These are phyloP conservation scores for Astraeus odoratus DNA, from an alignment of 768 basidiomycete genomes.

Conservation along the genomic window DNA sequence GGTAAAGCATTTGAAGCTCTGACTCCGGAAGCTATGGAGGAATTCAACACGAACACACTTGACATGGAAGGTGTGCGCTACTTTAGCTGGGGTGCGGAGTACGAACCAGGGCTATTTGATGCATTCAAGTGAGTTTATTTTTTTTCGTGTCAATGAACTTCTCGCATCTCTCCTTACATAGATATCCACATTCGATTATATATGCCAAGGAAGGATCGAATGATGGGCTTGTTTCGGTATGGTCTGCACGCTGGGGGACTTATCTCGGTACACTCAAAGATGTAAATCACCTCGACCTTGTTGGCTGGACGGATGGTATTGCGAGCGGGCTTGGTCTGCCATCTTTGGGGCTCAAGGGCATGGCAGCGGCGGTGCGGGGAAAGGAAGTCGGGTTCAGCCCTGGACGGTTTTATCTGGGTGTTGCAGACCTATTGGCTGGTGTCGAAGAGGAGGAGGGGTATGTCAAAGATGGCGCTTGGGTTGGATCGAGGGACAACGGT, in stretches of 20 bases:
- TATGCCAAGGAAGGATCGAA: conserved; percentile 86
- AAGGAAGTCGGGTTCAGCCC: conserved; percentile 89
- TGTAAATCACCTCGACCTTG: conserved; percentile 89
- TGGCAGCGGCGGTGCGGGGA: conserved; percentile 84
- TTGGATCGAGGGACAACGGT: conserved; percentile 13
- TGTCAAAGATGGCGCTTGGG: conserved; percentile 17
- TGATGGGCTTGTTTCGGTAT: conserved; percentile 87
- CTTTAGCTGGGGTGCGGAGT: conserved; percentile 92
- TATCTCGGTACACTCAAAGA: conserved; percentile 89
- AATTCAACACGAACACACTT: conserved; percentile 83
- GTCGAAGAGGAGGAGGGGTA: conserved; percentile 58
- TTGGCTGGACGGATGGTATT: conserved; percentile 70
- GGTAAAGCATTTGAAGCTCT: conserved; percentile 90
- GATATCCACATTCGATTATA: conserved; percentile 75
- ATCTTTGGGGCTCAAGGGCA: conserved; percentile 45
- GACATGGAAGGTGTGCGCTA: conserved; percentile 77
- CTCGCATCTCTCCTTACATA: conserved; percentile 1
- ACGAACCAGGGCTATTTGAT: conserved; percentile 85
- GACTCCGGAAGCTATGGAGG: conserved; percentile 76
- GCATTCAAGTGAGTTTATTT: conserved; percentile 57
- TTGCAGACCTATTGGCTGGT: conserved; percentile 70
- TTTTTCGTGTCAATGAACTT: background rate
- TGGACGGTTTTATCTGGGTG: conserved; percentile 83
- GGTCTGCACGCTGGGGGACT: conserved; percentile 89
- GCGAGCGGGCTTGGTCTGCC: conserved; percentile 22